Conservation (phyloP, 2,329 filamentous ascomycete species). For the Teratosphaeria viscida region DNA sequence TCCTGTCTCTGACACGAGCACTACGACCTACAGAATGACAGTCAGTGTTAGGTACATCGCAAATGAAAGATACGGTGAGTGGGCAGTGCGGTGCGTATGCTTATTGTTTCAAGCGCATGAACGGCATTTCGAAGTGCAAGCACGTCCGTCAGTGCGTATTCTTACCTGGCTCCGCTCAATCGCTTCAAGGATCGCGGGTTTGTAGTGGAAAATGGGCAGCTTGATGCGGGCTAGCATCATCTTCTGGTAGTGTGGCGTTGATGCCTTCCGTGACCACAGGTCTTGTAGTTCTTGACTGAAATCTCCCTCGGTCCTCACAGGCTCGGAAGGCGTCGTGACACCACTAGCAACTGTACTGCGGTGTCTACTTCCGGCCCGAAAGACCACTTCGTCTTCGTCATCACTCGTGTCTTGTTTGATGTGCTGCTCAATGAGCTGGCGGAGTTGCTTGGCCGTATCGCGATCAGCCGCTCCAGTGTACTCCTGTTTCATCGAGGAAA, state of each 20-base stretch:
- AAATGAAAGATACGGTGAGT: neutral
- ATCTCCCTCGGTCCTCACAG: slow-evolving; percentile 6
- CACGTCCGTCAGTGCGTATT: slow-evolving; percentile 29
- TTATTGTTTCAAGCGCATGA: neutral
- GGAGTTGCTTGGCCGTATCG: slow-evolving; percentile 54
- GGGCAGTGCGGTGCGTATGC: no score
- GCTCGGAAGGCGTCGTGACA: slow-evolving; percentile 20
- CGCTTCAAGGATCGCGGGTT: slow-evolving; percentile 62
- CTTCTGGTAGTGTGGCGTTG: slow-evolving; percentile 51
- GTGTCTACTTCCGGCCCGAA: slow-evolving; percentile 62
- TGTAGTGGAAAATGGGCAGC: slow-evolving; percentile 83
- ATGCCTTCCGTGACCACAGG: slow-evolving; percentile 43
- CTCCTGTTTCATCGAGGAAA: slow-evolving; percentile 59
- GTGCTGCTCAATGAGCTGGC: slow-evolving; percentile 50
- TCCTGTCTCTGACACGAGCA: slow-evolving; percentile 92
- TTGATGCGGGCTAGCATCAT: slow-evolving; percentile 73
- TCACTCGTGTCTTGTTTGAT: slow-evolving; percentile 52
- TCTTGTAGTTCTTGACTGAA: slow-evolving; percentile 34
- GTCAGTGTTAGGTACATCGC: neutral
- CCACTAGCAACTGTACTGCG: slow-evolving; percentile 26
- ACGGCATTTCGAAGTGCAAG: neutral
- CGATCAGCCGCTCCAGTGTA: slow-evolving; percentile 63
- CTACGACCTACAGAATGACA: neutral
- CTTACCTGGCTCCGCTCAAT: slow-evolving; percentile 75
- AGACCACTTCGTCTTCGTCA: slow-evolving; percentile 47